Conservation (phyloP, 352 stramenopile species). For the Pythium pectinolyticum region DNA sequence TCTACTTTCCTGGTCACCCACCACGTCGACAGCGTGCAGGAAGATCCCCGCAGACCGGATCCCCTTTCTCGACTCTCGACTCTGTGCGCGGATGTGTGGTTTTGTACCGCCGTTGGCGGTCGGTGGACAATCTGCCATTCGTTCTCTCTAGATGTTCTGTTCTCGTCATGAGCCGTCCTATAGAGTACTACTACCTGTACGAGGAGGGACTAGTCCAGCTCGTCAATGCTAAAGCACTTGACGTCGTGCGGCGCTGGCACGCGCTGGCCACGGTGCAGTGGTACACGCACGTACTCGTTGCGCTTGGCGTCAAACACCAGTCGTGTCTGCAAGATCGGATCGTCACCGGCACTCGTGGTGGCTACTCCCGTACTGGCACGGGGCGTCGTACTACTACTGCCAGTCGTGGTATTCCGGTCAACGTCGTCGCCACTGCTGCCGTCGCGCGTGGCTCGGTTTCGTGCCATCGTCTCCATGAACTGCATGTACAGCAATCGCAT, state of each 20-base stretch:
- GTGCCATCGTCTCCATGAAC: conserved; percentile 26
- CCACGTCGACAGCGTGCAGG: too few species aligned
- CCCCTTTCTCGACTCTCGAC: too few species aligned
- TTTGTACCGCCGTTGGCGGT: too few species aligned
- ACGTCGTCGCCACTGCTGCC: neutral
- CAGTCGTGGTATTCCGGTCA: neutral
- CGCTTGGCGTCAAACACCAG: conserved; percentile 21
- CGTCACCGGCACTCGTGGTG: neutral
- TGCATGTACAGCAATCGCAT: conserved; percentile 25
- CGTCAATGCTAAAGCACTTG: conserved; percentile 59
- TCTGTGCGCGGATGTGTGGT: too few species aligned
- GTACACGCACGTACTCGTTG: conserved; percentile 23
- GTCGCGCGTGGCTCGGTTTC: conserved; percentile 15
- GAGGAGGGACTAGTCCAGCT: conserved; percentile 51
- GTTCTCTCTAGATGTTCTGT: too few species aligned
- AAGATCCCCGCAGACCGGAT: too few species aligned
- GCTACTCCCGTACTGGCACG: neutral
- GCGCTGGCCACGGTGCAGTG: neutral
- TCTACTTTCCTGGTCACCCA: too few species aligned
- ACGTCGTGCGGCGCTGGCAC: conserved; percentile 3
- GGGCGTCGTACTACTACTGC: neutral
- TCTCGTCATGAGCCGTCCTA: neutral
- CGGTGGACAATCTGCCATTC: too few species aligned
- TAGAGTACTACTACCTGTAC: too few species aligned
- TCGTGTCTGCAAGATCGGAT: conserved; percentile 20